phyloP scores from a whole-genome alignment of 257 asterid species.

The Solanum chiquidenum region DNA sequence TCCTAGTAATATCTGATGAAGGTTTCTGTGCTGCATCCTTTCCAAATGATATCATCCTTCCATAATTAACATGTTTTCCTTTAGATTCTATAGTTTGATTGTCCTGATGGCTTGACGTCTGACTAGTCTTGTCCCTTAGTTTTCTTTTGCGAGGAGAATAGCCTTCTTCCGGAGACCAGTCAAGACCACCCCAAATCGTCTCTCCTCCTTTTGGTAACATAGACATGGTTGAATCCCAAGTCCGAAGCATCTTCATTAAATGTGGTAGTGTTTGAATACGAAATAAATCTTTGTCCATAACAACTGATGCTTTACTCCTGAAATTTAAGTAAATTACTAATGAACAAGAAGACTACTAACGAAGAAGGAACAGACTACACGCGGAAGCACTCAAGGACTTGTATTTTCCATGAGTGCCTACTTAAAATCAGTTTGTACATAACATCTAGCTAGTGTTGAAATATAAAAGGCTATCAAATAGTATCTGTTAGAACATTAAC shows the following conservation, averaged over 20 bases:
- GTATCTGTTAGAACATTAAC: neutral
- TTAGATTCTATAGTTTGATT: constrained; percentile 20
- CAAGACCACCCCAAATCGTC: constrained; percentile 86
- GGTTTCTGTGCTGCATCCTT: constrained; percentile 40
- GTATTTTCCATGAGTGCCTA: neutral
- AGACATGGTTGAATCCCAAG: constrained; percentile 95
- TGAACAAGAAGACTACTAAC: neutral
- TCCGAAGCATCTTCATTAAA: constrained; percentile 81
- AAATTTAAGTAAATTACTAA: neutral
- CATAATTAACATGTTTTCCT: constrained; percentile 32
- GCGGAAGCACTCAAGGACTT: neutral
- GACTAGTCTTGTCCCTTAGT: constrained; percentile 15
- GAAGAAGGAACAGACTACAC: neutral
- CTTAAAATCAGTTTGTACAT: neutral
- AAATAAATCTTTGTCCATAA: constrained; percentile 61
- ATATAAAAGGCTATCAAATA: neutral
- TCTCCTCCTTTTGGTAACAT: constrained; percentile 95
- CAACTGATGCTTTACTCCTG: constrained; percentile 69
- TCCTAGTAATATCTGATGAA: constrained; percentile 54
- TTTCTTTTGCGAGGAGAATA: constrained; percentile 35
- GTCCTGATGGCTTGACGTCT: constrained; percentile 20
- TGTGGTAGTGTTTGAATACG: constrained; percentile 72
- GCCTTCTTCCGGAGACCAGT: constrained; percentile 87
- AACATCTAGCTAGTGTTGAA: neutral
- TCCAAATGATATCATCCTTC: constrained; percentile 74